phyloP scores from a whole-genome alignment of 805 yeast genomes.

The Cyberlindnera samutprakarnensis region DNA sequence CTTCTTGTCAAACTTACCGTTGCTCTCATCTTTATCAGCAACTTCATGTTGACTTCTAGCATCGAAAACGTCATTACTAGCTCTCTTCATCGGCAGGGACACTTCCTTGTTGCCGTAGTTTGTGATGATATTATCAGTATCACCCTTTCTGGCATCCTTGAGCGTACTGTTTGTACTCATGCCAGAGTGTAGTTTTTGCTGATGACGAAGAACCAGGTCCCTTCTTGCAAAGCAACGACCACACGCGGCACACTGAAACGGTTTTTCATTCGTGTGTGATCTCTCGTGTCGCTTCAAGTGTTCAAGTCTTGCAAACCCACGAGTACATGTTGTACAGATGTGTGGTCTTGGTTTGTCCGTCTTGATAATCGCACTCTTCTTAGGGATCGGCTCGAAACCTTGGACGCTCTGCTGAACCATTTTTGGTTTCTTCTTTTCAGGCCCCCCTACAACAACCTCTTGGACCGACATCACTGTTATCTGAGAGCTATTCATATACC shows the following conservation, averaged over 20 bases:
- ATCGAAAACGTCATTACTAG: slow-evolving; percentile 5
- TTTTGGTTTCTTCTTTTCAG: slow-evolving; percentile 9
- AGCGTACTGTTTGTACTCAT: slow-evolving; percentile 38
- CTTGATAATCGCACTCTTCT: slow-evolving; percentile 74
- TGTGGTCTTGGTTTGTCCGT: slow-evolving; percentile 95
- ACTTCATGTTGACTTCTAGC: slow-evolving; percentile 1
- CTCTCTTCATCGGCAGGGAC: slow-evolving; percentile 25
- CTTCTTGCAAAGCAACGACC: slow-evolving; percentile 94
- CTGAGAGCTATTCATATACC: too few species aligned
- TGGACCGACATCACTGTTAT: not conserved
- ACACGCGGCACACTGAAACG: slow-evolving; percentile 93
- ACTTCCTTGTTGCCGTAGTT: slow-evolving; percentile 32
- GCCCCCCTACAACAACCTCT: not conserved
- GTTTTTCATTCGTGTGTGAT: slow-evolving; percentile 92
- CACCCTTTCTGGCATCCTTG: slow-evolving; percentile 20
- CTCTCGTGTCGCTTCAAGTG: slow-evolving; percentile 92
- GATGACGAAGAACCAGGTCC: slow-evolving; percentile 83
- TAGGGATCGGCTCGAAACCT: slow-evolving; percentile 66
- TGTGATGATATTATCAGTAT: slow-evolving; percentile 29
- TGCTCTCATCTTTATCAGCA: not conserved
- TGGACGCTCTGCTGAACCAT: slow-evolving; percentile 21
- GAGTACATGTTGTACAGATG: slow-evolving; percentile 80
- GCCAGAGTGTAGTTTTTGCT: slow-evolving; percentile 77
- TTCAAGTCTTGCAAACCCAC: slow-evolving; percentile 93
- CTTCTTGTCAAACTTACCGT: not conserved